These are phyloP conservation scores for Bertia moriformis DNA, from an alignment of 2,329 filamentous ascomycete species.

Conservation along the genomic window DNA sequence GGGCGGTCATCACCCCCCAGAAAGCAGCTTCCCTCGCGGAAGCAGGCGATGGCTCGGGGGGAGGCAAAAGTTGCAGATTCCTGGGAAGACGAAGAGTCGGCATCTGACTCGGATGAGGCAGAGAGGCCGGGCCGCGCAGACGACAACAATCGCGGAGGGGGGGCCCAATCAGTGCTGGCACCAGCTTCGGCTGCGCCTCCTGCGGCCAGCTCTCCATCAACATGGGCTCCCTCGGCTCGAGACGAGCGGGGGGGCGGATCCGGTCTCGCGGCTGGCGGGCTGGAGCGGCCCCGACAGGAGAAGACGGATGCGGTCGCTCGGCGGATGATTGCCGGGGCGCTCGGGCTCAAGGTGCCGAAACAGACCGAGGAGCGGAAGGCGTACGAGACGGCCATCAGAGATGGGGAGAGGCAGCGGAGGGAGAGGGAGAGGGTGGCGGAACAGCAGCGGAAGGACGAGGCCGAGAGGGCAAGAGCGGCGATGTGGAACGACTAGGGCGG, in stretches of 20 bases:
- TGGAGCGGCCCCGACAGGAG: conserved; percentile 64
- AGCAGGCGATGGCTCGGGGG: conserved; percentile 15
- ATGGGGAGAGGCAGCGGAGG: conserved; percentile 68
- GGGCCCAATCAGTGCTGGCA: no score
- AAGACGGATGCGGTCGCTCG: conserved; percentile 88
- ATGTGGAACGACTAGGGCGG: conserved; percentile 61
- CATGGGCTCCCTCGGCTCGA: conserved; percentile 6
- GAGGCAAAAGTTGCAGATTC: conserved; percentile 47
- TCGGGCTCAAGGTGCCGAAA: conserved; percentile 68
- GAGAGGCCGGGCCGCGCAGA: no score
- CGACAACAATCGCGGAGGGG: no score
- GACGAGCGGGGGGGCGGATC: no score
- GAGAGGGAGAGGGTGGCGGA: conserved; percentile 59
- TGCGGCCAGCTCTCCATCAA: conserved; percentile 5
- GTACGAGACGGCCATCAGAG: conserved; percentile 68
- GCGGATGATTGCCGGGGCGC: conserved; percentile 73
- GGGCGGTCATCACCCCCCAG: no score
- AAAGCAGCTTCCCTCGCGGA: no score
- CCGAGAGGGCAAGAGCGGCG: conserved; percentile 65
- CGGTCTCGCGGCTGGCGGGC: no score
- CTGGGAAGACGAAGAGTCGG: conserved; percentile 60
- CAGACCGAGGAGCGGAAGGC: conserved; percentile 78
- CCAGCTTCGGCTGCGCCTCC: conserved; percentile 13
- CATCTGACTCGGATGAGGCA: conserved; percentile 24
- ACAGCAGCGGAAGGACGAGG: conserved; percentile 42